Percentiles rank a stretch among this genome's conserved stretches.
Conservation (phyloP, 306 rosid genomes). For the Datisca glomerata region DNA sequence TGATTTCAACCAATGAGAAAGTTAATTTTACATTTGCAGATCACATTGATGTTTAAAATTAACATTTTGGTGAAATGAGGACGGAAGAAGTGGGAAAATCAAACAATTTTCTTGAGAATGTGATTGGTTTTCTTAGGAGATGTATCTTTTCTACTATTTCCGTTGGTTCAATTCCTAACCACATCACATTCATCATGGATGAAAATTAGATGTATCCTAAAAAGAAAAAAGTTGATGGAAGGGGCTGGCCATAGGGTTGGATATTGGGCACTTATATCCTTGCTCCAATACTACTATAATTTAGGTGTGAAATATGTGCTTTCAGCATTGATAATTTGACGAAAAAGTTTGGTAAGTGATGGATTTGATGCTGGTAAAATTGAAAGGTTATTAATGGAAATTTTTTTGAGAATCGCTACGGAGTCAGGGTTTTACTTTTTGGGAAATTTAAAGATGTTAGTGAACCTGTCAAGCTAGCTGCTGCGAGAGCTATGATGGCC, state of each 20-base stretch:
- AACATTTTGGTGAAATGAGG: not conserved
- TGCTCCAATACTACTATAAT: slow-evolving; percentile 26
- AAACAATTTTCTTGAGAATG: slow-evolving; percentile 6
- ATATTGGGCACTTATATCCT: slow-evolving; percentile 16
- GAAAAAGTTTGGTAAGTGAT: slow-evolving; percentile 30
- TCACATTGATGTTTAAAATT: not conserved
- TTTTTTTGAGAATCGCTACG: slow-evolving; percentile 15
- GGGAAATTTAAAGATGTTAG: slow-evolving; percentile 23
- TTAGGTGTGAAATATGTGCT: slow-evolving; percentile 29
- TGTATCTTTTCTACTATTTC: slow-evolving; percentile 16
- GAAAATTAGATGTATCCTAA: slow-evolving; percentile 24
- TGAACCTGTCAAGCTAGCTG: slow-evolving; percentile 24
- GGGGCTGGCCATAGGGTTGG: slow-evolving; percentile 22
- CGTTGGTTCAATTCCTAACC: slow-evolving; percentile 20
- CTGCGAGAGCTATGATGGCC: slow-evolving; percentile 27
- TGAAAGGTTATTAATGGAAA: slow-evolving; percentile 20
- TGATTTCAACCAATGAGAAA: too few relatives aligned
- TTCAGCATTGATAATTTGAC: slow-evolving; percentile 31
- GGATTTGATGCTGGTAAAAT: slow-evolving; percentile 31
- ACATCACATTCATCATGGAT: slow-evolving; percentile 33
- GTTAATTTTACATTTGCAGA: not conserved
- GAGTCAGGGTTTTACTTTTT: slow-evolving; percentile 22
- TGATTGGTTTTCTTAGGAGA: slow-evolving; percentile 17
- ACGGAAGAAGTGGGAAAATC: not conserved
- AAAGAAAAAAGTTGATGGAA: slow-evolving; percentile 13